Evolutionary conservation across 495 filamentous ascomycete species (phyloP), one percentile per base, ranked within the genome.

Genomic region (Hypoxylon rickii): DNA sequence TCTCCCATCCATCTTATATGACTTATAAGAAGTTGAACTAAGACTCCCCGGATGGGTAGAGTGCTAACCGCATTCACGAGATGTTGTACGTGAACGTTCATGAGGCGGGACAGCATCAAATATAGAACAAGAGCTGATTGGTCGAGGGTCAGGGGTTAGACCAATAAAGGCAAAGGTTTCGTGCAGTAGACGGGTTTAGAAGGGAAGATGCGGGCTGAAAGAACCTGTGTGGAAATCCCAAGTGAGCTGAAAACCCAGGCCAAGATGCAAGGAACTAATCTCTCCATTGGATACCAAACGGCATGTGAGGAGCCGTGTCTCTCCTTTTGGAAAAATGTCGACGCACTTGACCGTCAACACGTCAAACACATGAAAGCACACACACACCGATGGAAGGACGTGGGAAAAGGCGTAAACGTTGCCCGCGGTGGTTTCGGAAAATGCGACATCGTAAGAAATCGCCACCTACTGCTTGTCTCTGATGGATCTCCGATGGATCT

Each of bases 91-190:
- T 44, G 48, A 39, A 17, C 18, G 47, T 49, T 40, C 31, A 51
- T 43, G 41, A 51, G 55, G 63, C 59, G 66, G 60, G 58, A 65
- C 45, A 21, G 42, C 44, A 45, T 52, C 31, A 49, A 40, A 60
- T 44, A 6, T 13, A 15, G 15, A 7, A 3, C 22, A 26, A 32
- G 20, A 13, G 36, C 6, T 63, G 42, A 69, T 69, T 66, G 66
- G 66, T 32, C 21, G 39, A 46, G 18, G 12, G 32, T n/a, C 22
- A 56, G 44, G 52, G 53, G 50, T 19, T 5, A 32, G 37, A 50
- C 66, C 58, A 66, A 69, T 64, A 5, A 51, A 19, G 57, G 43
- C 44, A 66, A 58, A 61, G 24, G 66, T 69, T 54, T 51, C 63
- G 60, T 66, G 66, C 66, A 64, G 37, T 32, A 53, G 42, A 43